phyloP scores from a whole-genome alignment of 2,329 filamentous ascomycete genomes.

The Neobulgaria alba region DNA sequence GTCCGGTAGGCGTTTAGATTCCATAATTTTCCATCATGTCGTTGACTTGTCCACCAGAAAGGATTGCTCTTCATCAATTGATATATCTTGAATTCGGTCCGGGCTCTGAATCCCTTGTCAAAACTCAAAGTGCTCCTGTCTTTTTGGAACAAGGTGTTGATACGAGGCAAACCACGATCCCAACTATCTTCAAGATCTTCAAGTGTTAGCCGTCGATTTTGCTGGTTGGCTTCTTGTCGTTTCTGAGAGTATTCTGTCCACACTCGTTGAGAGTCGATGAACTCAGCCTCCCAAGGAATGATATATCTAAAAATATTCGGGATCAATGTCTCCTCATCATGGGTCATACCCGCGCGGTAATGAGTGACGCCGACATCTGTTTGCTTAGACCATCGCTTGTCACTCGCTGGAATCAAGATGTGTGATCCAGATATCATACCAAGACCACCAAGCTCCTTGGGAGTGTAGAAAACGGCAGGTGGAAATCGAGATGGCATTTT shows the following conservation, averaged over 20 bases:
- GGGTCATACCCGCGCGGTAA: conserved; percentile 94
- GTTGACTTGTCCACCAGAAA: conserved; percentile 98
- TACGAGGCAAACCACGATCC: conserved; percentile 94
- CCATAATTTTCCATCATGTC: conserved; percentile 96
- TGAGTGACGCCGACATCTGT: conserved; percentile 96
- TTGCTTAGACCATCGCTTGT: conserved; percentile 98
- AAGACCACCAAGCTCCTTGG: conserved; percentile 91
- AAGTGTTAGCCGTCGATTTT: conserved; percentile 87
- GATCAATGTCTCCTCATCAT: conserved; percentile 94
- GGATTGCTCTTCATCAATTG: conserved; percentile 99
- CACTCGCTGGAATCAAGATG: conserved; percentile 92
- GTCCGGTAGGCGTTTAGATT: conserved; percentile 93
- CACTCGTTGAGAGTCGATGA: conserved; percentile 96
- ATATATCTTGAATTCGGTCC: conserved; percentile 96
- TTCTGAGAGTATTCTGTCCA: conserved; percentile 99
- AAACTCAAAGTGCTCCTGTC: conserved; percentile 94
- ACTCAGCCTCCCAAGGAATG: conserved; percentile 97
- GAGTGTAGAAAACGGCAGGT: conserved; percentile 96
- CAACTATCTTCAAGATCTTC: conserved; percentile 97
- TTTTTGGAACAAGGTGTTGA: conserved; percentile 98
- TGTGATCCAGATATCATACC: conserved; percentile 99
- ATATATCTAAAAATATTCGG: conserved; percentile 99
- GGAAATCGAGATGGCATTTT: conserved; percentile 99
- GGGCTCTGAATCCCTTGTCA: conserved; percentile 93
- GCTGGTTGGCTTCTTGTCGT: conserved; percentile 90